phyloP scores from a whole-genome alignment of 768 basidiomycete species.

The Calocera cornea region DNA sequence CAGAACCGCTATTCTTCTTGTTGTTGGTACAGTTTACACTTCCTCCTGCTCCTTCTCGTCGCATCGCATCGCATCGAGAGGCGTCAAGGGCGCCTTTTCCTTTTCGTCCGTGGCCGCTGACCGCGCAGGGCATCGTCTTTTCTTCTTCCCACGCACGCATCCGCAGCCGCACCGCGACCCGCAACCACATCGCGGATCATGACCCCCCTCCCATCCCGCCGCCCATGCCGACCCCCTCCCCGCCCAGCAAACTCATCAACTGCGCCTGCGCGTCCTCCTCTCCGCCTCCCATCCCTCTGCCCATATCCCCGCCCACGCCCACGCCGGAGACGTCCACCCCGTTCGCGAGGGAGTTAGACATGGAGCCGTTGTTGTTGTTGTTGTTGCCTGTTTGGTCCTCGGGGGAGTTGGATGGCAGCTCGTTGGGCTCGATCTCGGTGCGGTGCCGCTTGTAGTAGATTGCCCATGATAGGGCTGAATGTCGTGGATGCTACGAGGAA shows the following conservation, averaged over 20 bases:
- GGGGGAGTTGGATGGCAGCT: background rate
- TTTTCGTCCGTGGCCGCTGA: slow-evolving; percentile 1
- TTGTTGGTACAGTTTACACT: too few species aligned
- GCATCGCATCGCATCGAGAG: too few species aligned
- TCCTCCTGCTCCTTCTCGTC: too few species aligned
- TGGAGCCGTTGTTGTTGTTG: too few species aligned
- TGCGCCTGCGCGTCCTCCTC: background rate
- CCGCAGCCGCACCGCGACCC: background rate
- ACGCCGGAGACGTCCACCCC: background rate
- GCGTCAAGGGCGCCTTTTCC: too few species aligned
- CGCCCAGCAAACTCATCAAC: background rate
- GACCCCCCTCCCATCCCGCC: background rate
- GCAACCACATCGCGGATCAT: background rate
- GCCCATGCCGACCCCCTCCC: background rate
- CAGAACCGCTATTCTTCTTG: too few species aligned
- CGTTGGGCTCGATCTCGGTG: background rate
- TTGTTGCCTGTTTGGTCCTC: background rate
- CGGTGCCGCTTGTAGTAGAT: background rate
- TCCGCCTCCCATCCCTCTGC: background rate
- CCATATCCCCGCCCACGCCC: background rate
- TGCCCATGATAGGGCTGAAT: background rate
- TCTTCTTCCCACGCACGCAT: background rate
- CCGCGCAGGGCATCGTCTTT: background rate
- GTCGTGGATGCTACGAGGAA: background rate
- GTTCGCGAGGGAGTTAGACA: background rate